Base-by-base conservation (phyloP, 2,329 filamentous ascomycete genomes). In the Gaeumannomyces tritici region DNA sequence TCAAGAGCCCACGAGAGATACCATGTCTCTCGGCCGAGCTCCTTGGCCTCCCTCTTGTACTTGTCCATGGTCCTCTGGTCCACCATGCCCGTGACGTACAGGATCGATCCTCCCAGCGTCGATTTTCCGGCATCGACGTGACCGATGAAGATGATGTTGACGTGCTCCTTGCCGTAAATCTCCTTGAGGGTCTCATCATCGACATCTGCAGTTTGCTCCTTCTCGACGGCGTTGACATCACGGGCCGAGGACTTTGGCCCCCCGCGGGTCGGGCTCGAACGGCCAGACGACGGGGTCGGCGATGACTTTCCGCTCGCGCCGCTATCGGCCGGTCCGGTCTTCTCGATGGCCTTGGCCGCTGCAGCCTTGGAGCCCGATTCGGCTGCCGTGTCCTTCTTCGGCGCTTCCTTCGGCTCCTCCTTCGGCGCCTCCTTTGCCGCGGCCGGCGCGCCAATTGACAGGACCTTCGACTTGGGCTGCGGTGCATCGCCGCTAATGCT, bases 101-200 rank as follows among this genome's bases (percentile, higher is more conserved):
- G 82, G 66, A 99, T 96, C 61, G 90, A 90, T 60, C 95, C 95
- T 73, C 95, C 95, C 7, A 99, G 83, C 3, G 95, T 99, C 54
- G 92, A 97, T 80, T 99, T 99, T 69, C 95, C 95, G 61, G 95
- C 95, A 79, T 99, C 95, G 70, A 99, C 96, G 82, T 99, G 95
- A 61, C 68, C 93, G 72, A 98, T 89, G 78, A 98, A 97, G 67
- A 98, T 96, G 69, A 99, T 89, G 77, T 99, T 99, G 71, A 99
- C 79, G 69, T 88, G 85, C 73, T 88, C 92, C 76, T 98, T 97
- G 73, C 95, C 95, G 74, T 95, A 99, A 65, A 99, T 95, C 74
- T 98, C 93, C 75, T 92, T 91, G 64, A 99, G 79, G 0, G 91
- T 93, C 29, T 83, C 82, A 2, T 85, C 79, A 63, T 86, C 83